Conservation (phyloP, 2,329 filamentous ascomycete species). For the Neoarthrinium moseri region DNA sequence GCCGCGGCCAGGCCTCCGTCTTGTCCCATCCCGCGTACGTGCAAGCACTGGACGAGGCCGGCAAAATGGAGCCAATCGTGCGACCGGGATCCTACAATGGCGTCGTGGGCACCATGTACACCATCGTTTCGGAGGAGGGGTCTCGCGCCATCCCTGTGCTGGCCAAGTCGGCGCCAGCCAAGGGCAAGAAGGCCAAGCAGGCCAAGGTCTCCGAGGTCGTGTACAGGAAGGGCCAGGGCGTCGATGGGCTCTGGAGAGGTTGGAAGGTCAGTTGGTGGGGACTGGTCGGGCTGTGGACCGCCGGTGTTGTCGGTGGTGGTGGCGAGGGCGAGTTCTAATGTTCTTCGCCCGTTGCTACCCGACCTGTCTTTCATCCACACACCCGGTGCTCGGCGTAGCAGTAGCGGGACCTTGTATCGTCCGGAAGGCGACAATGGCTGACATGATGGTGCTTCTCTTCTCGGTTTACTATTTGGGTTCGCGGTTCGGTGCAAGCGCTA, state of each 20-base stretch:
- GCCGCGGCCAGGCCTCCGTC: constrained; percentile 80
- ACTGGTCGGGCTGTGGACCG: constrained; percentile 71
- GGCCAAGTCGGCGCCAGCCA: constrained; percentile 19
- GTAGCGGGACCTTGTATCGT: too few relatives aligned
- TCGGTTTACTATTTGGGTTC: constrained; percentile 5
- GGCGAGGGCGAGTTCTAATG: constrained; percentile 59
- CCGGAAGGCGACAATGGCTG: too few relatives aligned
- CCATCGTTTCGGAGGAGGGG: constrained; percentile 82
- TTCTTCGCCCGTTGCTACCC: neutral
- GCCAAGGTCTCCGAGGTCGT: constrained; percentile 38
- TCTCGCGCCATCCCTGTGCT: constrained; percentile 45
- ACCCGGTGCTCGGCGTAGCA: too few relatives aligned
- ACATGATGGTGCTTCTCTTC: neutral
- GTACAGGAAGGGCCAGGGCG: constrained; percentile 62
- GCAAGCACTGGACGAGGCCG: constrained; percentile 43
- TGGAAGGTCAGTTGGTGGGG: constrained; percentile 82
- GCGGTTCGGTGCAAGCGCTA: constrained; percentile 1
- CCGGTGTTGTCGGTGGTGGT: constrained; percentile 60
- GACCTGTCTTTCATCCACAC: neutral
- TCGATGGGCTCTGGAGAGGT: constrained; percentile 68
- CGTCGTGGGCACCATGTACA: constrained; percentile 88
- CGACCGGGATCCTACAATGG: constrained; percentile 79
- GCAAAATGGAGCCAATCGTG: constrained; percentile 69
- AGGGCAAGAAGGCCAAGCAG: constrained; percentile 28
- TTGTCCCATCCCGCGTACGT: constrained; percentile 55